phyloP scores from a whole-genome alignment of 345 rosid species.

The Arabidopsis arenosa region DNA sequence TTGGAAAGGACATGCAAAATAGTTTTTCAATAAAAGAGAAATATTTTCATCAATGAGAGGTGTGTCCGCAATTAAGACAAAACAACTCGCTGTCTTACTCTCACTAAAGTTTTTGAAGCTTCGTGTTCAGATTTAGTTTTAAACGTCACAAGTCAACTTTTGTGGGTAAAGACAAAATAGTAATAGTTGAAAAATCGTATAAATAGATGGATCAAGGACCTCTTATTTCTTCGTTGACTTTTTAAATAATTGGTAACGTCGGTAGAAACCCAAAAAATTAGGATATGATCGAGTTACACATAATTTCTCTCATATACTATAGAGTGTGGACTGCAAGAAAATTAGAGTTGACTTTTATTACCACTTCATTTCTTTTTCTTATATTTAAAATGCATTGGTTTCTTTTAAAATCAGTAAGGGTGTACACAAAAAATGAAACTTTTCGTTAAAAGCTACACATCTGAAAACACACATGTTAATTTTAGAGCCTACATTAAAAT shows the following conservation, averaged over 20 bases:
- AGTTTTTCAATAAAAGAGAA: background rate
- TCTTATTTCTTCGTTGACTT: conserved; percentile 10
- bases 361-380: background rate
- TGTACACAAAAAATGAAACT: background rate
- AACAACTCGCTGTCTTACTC: conserved; percentile 13
- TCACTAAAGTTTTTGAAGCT: conserved; percentile 1
- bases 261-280: background rate
- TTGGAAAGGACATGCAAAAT: background rate
- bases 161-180: conserved; percentile 32
- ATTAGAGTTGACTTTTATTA: conserved; percentile 31
- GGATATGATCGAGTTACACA: background rate
- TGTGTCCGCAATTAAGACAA: conserved; percentile 26
- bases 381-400: background rate
- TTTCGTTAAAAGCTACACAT: background rate
- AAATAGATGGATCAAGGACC: background rate
- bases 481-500: background rate
- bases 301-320: background rate
- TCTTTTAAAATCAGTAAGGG: background rate
- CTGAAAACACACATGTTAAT: background rate
- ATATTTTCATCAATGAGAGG: background rate
- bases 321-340: background rate
- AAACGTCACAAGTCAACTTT: conserved; percentile 30
- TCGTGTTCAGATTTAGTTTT: conserved; percentile 8
- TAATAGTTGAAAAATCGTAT: background rate
- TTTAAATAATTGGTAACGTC: background rate